phyloP scores from a whole-genome alignment of 441 rosid species.

The Populus hybrid region DNA sequence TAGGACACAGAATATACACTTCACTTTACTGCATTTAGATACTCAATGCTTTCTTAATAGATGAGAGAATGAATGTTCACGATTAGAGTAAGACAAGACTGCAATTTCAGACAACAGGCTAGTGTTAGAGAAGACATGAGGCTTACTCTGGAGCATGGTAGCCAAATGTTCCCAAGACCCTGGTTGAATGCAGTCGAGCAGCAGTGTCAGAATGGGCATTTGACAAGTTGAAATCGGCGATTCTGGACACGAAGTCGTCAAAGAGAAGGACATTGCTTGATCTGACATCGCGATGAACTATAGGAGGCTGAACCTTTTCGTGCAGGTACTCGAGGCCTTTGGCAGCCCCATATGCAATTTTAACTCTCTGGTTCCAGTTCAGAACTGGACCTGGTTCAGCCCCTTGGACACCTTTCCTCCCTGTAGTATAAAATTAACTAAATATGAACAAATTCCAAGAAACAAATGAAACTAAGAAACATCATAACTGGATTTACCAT shows the following conservation, averaged over 20 bases:
- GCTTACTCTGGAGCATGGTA: slow-evolving; percentile 97
- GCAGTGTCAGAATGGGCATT: slow-evolving; percentile 76
- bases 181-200: slow-evolving; percentile 87
- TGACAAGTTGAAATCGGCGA: slow-evolving; percentile 89
- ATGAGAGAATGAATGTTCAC: neutral
- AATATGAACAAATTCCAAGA: neutral
- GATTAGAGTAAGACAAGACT: neutral
- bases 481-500: slow-evolving; percentile 40
- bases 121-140: neutral
- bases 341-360: slow-evolving; percentile 84
- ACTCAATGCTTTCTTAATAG: neutral
- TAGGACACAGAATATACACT: neutral
- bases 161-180: slow-evolving; percentile 94
- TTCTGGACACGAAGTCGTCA: slow-evolving; percentile 65
- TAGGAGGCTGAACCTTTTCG: slow-evolving; percentile 81
- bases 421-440: slow-evolving; percentile 27
- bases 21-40: neutral
- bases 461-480: neutral
- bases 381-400: slow-evolving; percentile 89
- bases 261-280: slow-evolving; percentile 89
- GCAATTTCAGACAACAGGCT: neutral
- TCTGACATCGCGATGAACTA: slow-evolving; percentile 88
- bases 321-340: slow-evolving; percentile 92
- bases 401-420: slow-evolving; percentile 88
- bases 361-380: slow-evolving; percentile 81